These are phyloP conservation scores for Podaxis sp. DNA, from an alignment of 768 basidiomycete genomes.

Conservation along the genomic window DNA sequence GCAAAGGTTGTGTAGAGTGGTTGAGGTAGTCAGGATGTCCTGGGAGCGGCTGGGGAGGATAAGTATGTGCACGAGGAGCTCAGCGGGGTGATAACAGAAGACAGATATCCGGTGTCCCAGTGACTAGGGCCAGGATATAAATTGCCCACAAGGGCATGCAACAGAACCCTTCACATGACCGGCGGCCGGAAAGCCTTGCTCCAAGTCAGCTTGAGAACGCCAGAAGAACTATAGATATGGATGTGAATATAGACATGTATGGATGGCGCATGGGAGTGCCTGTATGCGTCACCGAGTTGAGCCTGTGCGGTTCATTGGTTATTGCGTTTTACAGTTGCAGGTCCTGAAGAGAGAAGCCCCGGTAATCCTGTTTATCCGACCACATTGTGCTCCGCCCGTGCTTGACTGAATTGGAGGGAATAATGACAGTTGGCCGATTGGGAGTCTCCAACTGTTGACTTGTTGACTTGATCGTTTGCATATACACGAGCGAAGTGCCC, in stretches of 20 bases:
- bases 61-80: background rate
- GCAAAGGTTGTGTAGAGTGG: background rate
- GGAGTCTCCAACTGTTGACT: background rate
- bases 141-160: background rate
- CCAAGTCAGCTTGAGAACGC: background rate
- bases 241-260: background rate
- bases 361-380: slow-evolving; percentile 1
- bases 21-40: background rate
- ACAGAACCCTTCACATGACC: slow-evolving; percentile 2
- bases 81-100: background rate
- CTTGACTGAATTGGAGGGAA: background rate
- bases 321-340: background rate
- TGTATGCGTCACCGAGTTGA: background rate
- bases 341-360: background rate
- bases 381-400: background rate
- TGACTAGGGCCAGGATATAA: background rate
- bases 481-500: background rate
- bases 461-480: background rate
- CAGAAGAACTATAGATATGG: background rate
- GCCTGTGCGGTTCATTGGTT: background rate
- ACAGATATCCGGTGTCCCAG: background rate
- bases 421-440: background rate
- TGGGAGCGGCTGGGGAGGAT: background rate
- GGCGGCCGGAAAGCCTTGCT: background rate
- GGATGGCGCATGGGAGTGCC: background rate